A percentile compares a stretch with the other conserved stretches of the same genome.
Conservation (phyloP, 345 rosid genomes). For the Dipteronia sinensis region DNA sequence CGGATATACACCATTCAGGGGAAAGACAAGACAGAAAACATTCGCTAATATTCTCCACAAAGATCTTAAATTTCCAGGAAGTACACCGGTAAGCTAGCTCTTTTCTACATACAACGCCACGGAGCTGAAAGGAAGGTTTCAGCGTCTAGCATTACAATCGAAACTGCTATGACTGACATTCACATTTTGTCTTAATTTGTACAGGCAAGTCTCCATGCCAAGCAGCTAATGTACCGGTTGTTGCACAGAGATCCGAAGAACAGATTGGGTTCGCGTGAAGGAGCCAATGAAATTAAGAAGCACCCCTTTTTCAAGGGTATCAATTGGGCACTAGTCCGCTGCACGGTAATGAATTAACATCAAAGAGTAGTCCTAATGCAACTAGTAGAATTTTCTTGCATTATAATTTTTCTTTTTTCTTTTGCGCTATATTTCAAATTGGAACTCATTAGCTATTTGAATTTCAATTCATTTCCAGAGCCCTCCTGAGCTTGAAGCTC, state of each 20-base stretch:
- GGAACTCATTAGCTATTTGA: background rate
- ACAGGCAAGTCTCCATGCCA: constrained; percentile 77
- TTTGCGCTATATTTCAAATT: background rate
- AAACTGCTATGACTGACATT: background rate
- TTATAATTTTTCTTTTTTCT: background rate
- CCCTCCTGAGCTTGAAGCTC: constrained; percentile 79
- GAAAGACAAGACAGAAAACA: constrained; percentile 92
- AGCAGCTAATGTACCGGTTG: constrained; percentile 75
- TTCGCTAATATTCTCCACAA: constrained; percentile 87
- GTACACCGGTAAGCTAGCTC: constrained; percentile 51
- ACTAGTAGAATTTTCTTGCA: too few species aligned
- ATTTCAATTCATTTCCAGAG: constrained; percentile 39
- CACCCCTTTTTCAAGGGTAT: constrained; percentile 80
- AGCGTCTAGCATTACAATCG: background rate
- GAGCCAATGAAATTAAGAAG: constrained; percentile 79
- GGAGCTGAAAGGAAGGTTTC: background rate
- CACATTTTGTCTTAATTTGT: constrained; percentile 9
- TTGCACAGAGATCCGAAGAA: constrained; percentile 82
- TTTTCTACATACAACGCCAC: too few species aligned
- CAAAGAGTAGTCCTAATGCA: background rate
- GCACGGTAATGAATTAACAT: constrained; percentile 53
- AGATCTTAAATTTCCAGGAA: constrained; percentile 77
- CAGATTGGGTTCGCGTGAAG: constrained; percentile 81
- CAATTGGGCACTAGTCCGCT: constrained; percentile 90
- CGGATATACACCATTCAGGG: constrained; percentile 97